Percentiles rank a stretch among this genome's conserved stretches.
These are phyloP conservation scores for Phytophthora boehmeriae DNA, from an alignment of 352 stramenopile species.

Conservation along the genomic window DNA sequence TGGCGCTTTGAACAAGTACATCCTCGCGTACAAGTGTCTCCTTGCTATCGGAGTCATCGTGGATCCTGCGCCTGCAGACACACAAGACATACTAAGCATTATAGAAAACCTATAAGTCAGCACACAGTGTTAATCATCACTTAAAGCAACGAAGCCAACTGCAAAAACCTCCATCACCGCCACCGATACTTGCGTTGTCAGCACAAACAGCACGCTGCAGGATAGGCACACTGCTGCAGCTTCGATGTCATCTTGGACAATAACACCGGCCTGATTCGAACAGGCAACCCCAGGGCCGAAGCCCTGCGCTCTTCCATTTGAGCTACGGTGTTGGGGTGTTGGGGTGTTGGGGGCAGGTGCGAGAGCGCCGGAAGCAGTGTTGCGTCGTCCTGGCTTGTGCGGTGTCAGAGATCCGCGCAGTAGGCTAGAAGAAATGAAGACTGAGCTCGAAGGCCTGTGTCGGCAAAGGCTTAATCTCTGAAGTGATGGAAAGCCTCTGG, in stretches of 20 bases:
- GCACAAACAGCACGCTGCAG: not conserved
- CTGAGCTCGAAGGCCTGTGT: not conserved
- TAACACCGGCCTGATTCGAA: not conserved
- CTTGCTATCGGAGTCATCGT: conserved; percentile 3
- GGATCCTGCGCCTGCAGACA: conserved; percentile 7
- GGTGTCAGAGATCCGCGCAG: not conserved
- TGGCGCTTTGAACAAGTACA: not conserved
- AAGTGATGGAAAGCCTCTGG: not conserved
- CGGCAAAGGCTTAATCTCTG: not conserved
- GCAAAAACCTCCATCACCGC: too few relatives aligned
- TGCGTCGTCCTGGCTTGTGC: too few relatives aligned
- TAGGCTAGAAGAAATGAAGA: not conserved
- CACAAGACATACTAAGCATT: conserved; percentile 3
- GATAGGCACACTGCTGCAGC: not conserved
- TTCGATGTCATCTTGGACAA: not conserved
- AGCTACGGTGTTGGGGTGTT: conserved; percentile 1
- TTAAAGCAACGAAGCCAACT: too few relatives aligned
- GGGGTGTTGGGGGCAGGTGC: not conserved
- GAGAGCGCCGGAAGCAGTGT: too few relatives aligned
- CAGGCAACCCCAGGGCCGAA: not conserved
- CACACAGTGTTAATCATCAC: too few relatives aligned
- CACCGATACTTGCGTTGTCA: too few relatives aligned
- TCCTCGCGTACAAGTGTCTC: conserved; percentile 7
- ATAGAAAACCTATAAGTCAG: conserved; percentile 1
- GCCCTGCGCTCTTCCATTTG: not conserved